Conservation (phyloP, 257 asterid species). For the Mentha longifolia region DNA sequence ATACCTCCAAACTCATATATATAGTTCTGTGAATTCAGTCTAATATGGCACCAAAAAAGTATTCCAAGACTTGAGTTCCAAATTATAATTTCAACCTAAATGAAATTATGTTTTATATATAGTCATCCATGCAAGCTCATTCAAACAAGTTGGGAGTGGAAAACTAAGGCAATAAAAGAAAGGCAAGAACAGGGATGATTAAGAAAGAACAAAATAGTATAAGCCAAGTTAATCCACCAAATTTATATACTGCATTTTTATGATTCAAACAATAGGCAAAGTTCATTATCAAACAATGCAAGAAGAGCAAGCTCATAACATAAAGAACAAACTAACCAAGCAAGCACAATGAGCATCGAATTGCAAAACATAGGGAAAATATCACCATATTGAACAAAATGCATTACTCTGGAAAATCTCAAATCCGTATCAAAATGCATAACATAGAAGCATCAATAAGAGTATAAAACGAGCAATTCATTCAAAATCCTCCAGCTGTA, state of each 20-base stretch:
- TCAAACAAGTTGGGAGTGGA: too few relatives aligned
- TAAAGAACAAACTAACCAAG: too few relatives aligned
- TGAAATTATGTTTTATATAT: too few relatives aligned
- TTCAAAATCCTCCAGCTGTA: constrained; percentile 20
- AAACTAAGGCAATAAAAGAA: too few relatives aligned
- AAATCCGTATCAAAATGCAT: neutral
- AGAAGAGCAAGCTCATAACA: neutral
- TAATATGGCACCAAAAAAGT: neutral
- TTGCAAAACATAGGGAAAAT: too few relatives aligned
- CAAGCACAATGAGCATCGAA: too few relatives aligned
- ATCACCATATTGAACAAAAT: neutral
- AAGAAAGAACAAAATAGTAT: neutral
- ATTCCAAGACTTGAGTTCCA: neutral
- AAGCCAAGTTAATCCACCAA: too few relatives aligned
- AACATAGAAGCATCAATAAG: constrained; percentile 17
- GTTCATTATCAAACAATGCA: neutral
- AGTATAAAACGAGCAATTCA: constrained; percentile 20
- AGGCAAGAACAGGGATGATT: too few relatives aligned
- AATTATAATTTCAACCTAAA: too few relatives aligned
- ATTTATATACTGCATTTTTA: neutral
- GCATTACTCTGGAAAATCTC: neutral
- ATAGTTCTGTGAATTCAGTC: too few relatives aligned
- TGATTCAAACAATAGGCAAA: neutral
- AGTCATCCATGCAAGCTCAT: too few relatives aligned
- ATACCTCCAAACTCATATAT: neutral